phyloP scores from a whole-genome alignment of 2,329 filamentous ascomycete species.

The Colletotrichum horii region DNA sequence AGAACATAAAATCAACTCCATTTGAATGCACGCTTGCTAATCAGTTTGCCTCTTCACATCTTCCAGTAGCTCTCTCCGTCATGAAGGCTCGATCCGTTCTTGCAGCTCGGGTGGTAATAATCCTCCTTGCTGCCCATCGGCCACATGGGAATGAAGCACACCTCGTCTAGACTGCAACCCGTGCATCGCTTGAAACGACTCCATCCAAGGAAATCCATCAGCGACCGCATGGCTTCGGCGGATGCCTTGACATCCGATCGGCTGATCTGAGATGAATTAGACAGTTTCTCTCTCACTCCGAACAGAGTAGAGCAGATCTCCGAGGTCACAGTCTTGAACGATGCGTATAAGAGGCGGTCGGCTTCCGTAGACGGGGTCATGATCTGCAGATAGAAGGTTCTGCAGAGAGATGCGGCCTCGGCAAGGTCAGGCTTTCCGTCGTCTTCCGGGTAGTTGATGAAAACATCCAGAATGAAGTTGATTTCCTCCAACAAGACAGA shows the following conservation, averaged over 20 bases:
- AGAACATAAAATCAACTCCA: neutral
- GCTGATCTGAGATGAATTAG: neutral
- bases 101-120: slow-evolving; percentile 37
- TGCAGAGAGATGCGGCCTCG: slow-evolving; percentile 43
- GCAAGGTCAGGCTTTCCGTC: slow-evolving; percentile 33
- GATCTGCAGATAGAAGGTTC: slow-evolving; percentile 41
- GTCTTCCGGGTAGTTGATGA: slow-evolving; percentile 39
- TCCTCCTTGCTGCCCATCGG: slow-evolving; percentile 60
- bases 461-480: slow-evolving; percentile 38
- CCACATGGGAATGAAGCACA: slow-evolving; percentile 68
- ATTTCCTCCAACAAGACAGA: slow-evolving; percentile 27
- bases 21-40: neutral
- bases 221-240: slow-evolving; percentile 17
- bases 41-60: neutral
- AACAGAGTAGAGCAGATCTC: slow-evolving; percentile 32
- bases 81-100: neutral
- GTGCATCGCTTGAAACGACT: slow-evolving; percentile 62
- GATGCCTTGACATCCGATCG: neutral
- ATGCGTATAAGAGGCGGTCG: slow-evolving; percentile 41
- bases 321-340: slow-evolving; percentile 34
- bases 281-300: neutral
- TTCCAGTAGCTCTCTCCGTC: neutral
- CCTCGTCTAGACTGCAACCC: slow-evolving; percentile 55
- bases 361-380: slow-evolving; percentile 29
- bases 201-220: slow-evolving; percentile 62